Percentiles rank a stretch among this genome's conserved stretches.
These are phyloP conservation scores for Aspergillus ochraceoroseus DNA, from an alignment of 2,329 filamentous ascomycete species.

Conservation along the genomic window DNA sequence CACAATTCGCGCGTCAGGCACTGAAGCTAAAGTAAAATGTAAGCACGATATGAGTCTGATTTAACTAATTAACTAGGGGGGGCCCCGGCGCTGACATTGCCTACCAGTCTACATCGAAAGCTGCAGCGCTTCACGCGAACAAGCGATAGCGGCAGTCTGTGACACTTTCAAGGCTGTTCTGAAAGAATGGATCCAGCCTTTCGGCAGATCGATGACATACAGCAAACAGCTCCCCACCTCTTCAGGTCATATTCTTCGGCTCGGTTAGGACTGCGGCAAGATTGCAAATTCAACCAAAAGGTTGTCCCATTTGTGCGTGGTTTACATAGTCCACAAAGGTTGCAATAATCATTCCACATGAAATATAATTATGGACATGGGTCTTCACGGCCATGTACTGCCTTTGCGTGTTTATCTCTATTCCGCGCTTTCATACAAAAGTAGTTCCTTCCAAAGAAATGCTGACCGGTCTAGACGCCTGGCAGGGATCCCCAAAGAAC, in stretches of 20 bases:
- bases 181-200: constrained; percentile 38
- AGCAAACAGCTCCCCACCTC: constrained; percentile 36
- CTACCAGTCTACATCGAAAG: constrained; percentile 42
- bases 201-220: constrained; percentile 38
- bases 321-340: not conserved
- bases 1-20: constrained; percentile 58
- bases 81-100: constrained; percentile 5
- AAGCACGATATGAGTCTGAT: too few relatives aligned
- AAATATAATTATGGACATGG: too few relatives aligned
- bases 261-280: constrained; percentile 12
- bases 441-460: too few relatives aligned
- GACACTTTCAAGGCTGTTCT: constrained; percentile 36
- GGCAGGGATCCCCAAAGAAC: constrained; percentile 1
- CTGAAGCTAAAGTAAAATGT: constrained; percentile 63
- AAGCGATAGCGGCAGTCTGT: constrained; percentile 37
- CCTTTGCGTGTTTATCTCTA: too few relatives aligned
- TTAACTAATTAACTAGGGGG: not conserved
- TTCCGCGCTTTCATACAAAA: too few relatives aligned
- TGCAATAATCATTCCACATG: too few relatives aligned
- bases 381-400: too few relatives aligned
- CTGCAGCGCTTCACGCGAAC: constrained; percentile 34
- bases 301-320: not conserved
- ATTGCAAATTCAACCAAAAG: not conserved
- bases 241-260: constrained; percentile 33
- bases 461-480: not conserved